These are phyloP conservation scores for Cercospora zeae-maydis DNA, from an alignment of 2,329 filamentous ascomycete genomes.

Conservation along the genomic window DNA sequence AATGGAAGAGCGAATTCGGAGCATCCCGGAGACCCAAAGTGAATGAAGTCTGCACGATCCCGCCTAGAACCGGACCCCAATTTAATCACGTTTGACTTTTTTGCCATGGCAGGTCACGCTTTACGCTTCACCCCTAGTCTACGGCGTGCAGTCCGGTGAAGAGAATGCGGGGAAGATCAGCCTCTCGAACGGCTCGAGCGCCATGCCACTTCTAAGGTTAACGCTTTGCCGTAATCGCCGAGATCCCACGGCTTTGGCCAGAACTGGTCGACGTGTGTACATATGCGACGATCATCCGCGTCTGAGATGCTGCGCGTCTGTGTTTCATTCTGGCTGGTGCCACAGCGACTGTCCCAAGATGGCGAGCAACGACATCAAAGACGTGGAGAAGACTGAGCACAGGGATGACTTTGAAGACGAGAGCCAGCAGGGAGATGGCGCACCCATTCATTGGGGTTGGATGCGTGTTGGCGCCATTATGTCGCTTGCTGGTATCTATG, in stretches of 20 bases:
- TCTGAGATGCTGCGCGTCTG: not conserved
- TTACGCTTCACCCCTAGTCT: not conserved
- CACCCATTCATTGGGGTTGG: not conserved
- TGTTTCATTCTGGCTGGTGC: not conserved
- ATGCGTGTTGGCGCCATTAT: not conserved
- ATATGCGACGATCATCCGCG: not conserved
- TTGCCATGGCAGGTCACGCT: not conserved
- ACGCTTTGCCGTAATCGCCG: constrained; percentile 1
- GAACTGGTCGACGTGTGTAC: not conserved
- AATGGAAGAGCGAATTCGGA: not conserved
- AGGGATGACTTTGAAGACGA: not conserved
- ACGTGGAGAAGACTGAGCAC: constrained; percentile 3
- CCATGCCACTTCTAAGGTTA: not conserved
- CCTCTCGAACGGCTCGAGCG: not conserved
- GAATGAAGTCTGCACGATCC: not conserved
- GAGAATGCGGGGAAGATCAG: not conserved
- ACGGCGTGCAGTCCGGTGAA: not conserved
- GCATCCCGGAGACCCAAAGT: not conserved
- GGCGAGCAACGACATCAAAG: constrained; percentile 1
- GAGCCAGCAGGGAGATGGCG: constrained; percentile 1
- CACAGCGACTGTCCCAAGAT: not conserved
- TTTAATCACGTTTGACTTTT: not conserved
- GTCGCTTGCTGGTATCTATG: not conserved
- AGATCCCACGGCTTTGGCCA: constrained; percentile 1
- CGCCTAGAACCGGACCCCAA: not conserved